Conservation (phyloP, 805 yeast species). For the Myxozyma neotropica region DNA sequence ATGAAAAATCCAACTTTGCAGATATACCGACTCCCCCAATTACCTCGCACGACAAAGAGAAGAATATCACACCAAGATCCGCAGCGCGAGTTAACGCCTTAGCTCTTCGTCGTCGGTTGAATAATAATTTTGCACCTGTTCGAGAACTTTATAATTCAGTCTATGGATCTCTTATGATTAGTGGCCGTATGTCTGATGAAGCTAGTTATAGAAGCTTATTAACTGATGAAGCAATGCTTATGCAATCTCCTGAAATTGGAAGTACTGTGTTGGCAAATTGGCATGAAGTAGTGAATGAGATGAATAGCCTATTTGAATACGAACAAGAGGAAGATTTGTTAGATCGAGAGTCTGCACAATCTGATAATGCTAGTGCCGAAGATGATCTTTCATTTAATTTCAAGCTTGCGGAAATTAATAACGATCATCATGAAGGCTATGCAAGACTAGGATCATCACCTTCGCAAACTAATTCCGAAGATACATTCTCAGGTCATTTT, state of each 20-base stretch:
- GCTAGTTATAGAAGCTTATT: neutral
- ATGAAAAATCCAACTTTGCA: no score
- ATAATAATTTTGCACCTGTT: conserved; percentile 5
- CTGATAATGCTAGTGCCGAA: no score
- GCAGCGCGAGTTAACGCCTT: neutral
- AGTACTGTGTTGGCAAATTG: conserved; percentile 2
- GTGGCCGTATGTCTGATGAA: neutral
- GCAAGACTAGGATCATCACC: neutral
- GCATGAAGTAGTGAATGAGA: conserved; percentile 1
- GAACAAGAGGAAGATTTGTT: neutral
- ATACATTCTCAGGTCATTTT: neutral
- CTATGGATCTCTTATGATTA: neutral
- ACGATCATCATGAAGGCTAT: neutral
- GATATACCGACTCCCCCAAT: conserved; percentile 1
- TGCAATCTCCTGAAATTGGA: neutral
- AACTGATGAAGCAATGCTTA: conserved; percentile 1
- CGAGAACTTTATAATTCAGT: conserved; percentile 1
- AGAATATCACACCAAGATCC: conserved; percentile 6
- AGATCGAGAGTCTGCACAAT: no score
- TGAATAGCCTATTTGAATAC: neutral
- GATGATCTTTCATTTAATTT: neutral
- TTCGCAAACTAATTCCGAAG: neutral
- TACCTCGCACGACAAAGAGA: neutral
- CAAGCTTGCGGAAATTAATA: neutral
- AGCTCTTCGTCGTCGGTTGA: conserved; percentile 3